Evolutionary conservation across 345 rosid genomes (phyloP), one percentile per base, ranked within the genome.

Genomic region (Barbarea vulgaris): DNA sequence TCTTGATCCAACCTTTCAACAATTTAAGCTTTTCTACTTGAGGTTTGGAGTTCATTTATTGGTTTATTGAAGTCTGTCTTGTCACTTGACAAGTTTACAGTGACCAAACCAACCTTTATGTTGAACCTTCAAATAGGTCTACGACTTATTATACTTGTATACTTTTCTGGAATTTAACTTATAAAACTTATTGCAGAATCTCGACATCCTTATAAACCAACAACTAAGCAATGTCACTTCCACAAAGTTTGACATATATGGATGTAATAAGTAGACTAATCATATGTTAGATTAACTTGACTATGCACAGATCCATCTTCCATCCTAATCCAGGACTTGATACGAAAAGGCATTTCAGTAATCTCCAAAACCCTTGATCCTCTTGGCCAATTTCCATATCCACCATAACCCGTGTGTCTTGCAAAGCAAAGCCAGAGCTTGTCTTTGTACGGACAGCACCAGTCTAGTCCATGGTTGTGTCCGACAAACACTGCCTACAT

Each of bases 351-450:
- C 11, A 57, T 62, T 67, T 90, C 86, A 30, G 64, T 83, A 18
- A 94, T 81, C 87, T 94, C 92, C 56, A 91, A 36, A 56, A 89
- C 83, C 79, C 99, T 85, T 33, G 92, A 90, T 44, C 99, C 97
- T 85, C 96, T 87, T 0, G 86, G 6, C 97, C 97, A 91, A 36
- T 77, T 76, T 62, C 99, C 97, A 62, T 91, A 90, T 8, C 97
- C 97, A 42, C 97, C 97, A 39, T 87, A 84, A 56, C 97, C 93
- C 0, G 93, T 83, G 75, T 91, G 97, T 82, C 97, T 84, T 1
- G 99, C 97, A 82, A 80, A 94, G 88, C 99, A 94, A 31, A 94
- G 88, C 99, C 97, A 91, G 9, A 89, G 84, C 60, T 83, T 85
- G 4, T 79, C 47, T 61, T 59, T 56, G 76, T 85, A 68, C 22